Evolutionary conservation across 2,329 filamentous ascomycete genomes (phyloP), one percentile per base, ranked within the genome.

Genomic region (Penicillium sp.): DNA sequence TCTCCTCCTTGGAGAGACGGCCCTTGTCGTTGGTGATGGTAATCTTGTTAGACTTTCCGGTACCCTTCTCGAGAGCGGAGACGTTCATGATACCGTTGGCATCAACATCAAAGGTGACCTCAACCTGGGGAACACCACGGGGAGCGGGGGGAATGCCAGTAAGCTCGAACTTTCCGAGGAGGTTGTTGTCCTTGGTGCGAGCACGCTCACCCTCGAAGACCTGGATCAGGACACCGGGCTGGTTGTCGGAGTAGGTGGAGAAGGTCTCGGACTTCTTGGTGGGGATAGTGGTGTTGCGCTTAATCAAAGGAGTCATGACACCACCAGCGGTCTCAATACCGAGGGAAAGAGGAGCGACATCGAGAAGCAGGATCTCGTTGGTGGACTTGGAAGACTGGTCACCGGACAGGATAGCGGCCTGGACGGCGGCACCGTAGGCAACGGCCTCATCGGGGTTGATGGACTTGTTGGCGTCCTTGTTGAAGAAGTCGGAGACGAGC

Each of bases 11-110:
- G 64, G 86, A 89, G 45, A 98, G 85, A 72, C 93, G 91, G 61
- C 93, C 93, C 84, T 97, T 97, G 77, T 98, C 93, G 77, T 98
- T 97, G 77, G 87, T 97, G 71, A 98, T 98, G 63, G 93, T 97
- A 73, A 98, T 97, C 57, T 86, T 89, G 80, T 98, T 89, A 56
- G 81, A 83, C 82, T 96, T 96, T 73, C 93, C 93, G 65, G 91
- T 96, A 69, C 90, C 93, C 85, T 97, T 97, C 75, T 98, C 93
- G 66, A 87, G 84, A 60, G 93, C 93, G 59, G 87, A 88, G 57
- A 98, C 93, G 80, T 94, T 91, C 60, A 98, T 83, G 64, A 98
- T 96, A 78, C 93, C 91, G 75, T 98, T 97, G 78, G 89, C 90
- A 66, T 98, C 91, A 52, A 98, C 84, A 74, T 96, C 88, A 72